Evolutionary conservation across 208 protist genomes (phyloP), one percentile per base, ranked within the genome.

Genomic region (Acanthamoeba castellanii): DNA sequence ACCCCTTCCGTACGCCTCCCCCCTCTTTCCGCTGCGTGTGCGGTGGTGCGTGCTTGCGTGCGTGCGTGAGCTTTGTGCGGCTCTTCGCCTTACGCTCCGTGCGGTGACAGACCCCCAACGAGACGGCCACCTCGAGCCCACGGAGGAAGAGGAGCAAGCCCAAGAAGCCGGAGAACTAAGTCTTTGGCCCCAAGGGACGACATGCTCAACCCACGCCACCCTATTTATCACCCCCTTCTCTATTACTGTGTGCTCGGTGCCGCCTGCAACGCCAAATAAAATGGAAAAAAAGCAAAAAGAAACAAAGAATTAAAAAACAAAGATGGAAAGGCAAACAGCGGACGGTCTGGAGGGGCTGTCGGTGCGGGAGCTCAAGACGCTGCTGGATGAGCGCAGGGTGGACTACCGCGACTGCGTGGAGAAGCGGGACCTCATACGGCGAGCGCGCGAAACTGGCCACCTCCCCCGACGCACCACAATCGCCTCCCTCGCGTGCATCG

Each of bases 321-420:
- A n/a, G 68, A 76, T 76, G 68, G 68, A 76, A 6, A 11, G 47
- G 11, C 47, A 52, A 52, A 11, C 11, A 11, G 32, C 68, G 18
- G 68, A 76, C 27, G 32, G n/a, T 13, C 68, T 76, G 68, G 68
- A 76, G 22, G 68, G 27, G 68, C 68, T 76, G 32, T 76, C 68
- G 32, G 68, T 76, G 18, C 68, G 68, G 5, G 68, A n/a, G 68
- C 34, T 76, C 32, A 76, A 76, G 68, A 45, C 68, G n/a, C 18
- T 81, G 72, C 34, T 81, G 72, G 72, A 81, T 22, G 72, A 81
- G 72, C 72, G 72, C 20, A 42, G 27, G 20, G 72, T 81, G 72
- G 72, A 81, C 34, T 81, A 81, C 34, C 72, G 72, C 20, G 72
- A 81, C 72, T 81, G 72, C 72, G 72, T 81, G 42, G 72, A 81